Evolutionary conservation across 1,284 basidiomycete species (phyloP).

Genomic region (Cutaneotrichosporon daszewskae): DNA sequence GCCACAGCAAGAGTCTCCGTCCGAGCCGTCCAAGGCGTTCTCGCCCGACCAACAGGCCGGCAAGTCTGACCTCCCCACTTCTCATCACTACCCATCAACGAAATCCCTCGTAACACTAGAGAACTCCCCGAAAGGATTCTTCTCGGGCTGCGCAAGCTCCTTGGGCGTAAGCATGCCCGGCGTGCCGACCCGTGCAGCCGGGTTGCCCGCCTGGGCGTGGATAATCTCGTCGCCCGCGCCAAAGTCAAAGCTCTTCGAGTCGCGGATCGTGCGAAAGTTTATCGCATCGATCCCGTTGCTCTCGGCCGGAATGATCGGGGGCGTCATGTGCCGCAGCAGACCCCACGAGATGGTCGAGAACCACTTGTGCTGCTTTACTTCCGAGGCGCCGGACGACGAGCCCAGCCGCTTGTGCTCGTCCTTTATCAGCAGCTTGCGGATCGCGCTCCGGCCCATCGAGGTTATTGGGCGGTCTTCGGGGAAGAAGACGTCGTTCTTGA

Average conservation of each 20-base stretch:
- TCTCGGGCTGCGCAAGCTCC: constrained; percentile 44
- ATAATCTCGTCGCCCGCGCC: constrained; percentile 50
- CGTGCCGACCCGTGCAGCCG: constrained; percentile 47
- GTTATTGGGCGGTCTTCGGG: constrained; percentile 80
- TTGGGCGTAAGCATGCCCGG: constrained; percentile 51
- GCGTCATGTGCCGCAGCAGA: constrained; percentile 81
- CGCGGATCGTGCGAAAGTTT: constrained; percentile 86
- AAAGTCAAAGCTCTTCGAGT: constrained; percentile 82
- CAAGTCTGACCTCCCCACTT: no score
- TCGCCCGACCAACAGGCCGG: no score
- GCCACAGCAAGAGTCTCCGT: no score
- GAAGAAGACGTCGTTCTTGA: constrained; percentile 80
- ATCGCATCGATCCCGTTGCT: constrained; percentile 79
- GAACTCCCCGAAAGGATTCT: constrained; percentile 71
- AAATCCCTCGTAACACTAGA: constrained; percentile 75
- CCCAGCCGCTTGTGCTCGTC: constrained; percentile 83
- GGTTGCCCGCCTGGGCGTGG: constrained; percentile 43
- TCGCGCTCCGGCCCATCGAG: constrained; percentile 76
- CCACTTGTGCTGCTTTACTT: constrained; percentile 99
- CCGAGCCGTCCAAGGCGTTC: no score
- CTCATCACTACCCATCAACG: constrained; percentile 35
- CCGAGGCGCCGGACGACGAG: constrained; percentile 87
- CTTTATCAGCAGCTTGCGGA: constrained; percentile 87
- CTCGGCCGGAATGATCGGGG: constrained; percentile 80
- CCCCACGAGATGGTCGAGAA: constrained; percentile 96